These are phyloP conservation scores for Chaetothyriales sp. DNA, from an alignment of 2,329 filamentous ascomycete genomes.

Conservation along the genomic window DNA sequence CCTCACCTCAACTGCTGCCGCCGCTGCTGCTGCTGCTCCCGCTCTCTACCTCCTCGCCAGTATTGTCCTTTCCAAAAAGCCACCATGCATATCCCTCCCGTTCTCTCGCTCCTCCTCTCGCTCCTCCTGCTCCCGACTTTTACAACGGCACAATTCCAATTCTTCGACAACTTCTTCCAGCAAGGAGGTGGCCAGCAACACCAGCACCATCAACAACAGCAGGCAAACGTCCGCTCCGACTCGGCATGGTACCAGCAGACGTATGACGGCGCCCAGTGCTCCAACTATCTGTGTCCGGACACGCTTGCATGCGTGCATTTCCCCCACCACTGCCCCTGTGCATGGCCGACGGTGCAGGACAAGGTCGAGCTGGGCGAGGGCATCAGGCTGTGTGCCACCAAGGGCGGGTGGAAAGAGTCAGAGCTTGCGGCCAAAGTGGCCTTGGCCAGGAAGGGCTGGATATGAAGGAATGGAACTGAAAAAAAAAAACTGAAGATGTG, in stretches of 20 bases:
- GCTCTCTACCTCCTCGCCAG: too few species aligned
- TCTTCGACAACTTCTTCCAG: conserved; percentile 93
- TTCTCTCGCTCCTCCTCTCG: neutral
- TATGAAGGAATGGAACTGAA: conserved; percentile 20
- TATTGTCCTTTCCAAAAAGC: neutral
- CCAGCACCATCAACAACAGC: conserved; percentile 47
- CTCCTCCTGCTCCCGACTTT: conserved; percentile 45
- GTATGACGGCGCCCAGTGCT: conserved; percentile 60
- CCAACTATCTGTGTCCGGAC: conserved; percentile 86
- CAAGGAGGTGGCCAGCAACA: conserved; percentile 36
- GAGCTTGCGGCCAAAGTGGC: conserved; percentile 35
- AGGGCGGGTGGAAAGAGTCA: conserved; percentile 32
- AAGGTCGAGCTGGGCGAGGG: conserved; percentile 50
- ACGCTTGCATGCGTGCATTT: conserved; percentile 92
- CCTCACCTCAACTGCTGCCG: too few species aligned
- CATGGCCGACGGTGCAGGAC: conserved; percentile 60
- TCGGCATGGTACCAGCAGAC: conserved; percentile 60
- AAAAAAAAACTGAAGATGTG: too few species aligned
- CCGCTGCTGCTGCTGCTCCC: too few species aligned
- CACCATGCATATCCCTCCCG: neutral
- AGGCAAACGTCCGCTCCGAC: conserved; percentile 67
- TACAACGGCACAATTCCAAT: conserved; percentile 71
- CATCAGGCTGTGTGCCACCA: conserved; percentile 33
- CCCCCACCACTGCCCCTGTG: conserved; percentile 91
- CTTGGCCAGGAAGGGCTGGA: conserved; percentile 33